phyloP scores from a whole-genome alignment of 768 basidiomycete species.

The Collybiopsis confluens region DNA sequence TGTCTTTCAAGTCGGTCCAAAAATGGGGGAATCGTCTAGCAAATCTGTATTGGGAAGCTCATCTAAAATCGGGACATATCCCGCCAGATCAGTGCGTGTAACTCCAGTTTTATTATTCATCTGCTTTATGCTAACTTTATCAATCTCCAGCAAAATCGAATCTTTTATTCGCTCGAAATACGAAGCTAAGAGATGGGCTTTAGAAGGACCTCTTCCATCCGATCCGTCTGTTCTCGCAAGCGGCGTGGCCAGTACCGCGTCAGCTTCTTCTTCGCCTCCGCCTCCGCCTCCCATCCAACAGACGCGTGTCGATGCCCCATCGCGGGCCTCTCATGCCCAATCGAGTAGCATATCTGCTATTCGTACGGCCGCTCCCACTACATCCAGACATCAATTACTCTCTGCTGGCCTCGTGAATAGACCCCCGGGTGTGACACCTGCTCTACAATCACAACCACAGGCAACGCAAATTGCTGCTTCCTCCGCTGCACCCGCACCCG shows the following conservation, averaged over 20 bases:
- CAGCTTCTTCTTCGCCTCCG: conserved; percentile 10
- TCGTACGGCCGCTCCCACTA: conserved; percentile 22
- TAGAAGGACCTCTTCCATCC: conserved; percentile 78
- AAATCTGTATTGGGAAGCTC: conserved; percentile 97
- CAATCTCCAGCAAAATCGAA: conserved; percentile 80
- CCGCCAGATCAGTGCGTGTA: conserved; percentile 87
- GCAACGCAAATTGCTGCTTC: conserved; percentile 18
- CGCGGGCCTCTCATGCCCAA: conserved; percentile 26
- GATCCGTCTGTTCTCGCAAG: conserved; percentile 79
- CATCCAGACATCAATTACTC: conserved; percentile 46
- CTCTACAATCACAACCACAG: conserved; percentile 3
- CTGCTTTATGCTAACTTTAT: too few relatives aligned
- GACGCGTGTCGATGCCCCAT: conserved; percentile 20
- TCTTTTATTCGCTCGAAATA: conserved; percentile 97
- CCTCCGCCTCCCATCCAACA: conserved; percentile 19
- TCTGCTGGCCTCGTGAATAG: conserved; percentile 21
- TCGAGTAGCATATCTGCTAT: conserved; percentile 23
- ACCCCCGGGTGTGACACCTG: conserved; percentile 7
- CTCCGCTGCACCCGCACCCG: conserved; percentile 23
- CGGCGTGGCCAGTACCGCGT: conserved; percentile 22
- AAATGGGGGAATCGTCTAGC: conserved; percentile 94
- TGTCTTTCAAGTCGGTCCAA: conserved; percentile 76
- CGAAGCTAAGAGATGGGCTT: conserved; percentile 88
- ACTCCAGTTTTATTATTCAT: too few relatives aligned
- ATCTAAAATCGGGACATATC: conserved; percentile 84